phyloP scores from a whole-genome alignment of 768 basidiomycete species.

The Chalciporus chontae region DNA sequence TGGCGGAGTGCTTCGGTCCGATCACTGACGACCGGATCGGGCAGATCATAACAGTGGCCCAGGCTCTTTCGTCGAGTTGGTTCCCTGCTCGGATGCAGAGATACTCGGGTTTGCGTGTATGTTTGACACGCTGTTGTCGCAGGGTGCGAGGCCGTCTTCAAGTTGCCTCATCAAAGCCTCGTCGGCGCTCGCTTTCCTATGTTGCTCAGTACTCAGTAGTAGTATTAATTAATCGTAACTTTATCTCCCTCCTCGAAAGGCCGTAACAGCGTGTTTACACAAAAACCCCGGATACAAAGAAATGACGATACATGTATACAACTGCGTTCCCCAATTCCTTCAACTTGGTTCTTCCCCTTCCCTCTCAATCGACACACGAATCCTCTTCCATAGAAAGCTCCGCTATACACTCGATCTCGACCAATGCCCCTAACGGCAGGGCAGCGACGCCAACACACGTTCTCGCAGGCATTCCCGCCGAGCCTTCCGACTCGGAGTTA shows the following conservation, averaged over 20 bases:
- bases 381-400: conserved; percentile 23
- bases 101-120: background rate
- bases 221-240: too few species aligned
- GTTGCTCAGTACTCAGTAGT: too few species aligned
- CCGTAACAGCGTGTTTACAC: too few species aligned
- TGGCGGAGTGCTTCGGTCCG: conserved; percentile 25
- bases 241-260: too few species aligned
- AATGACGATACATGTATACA: too few species aligned
- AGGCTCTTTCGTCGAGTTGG: background rate
- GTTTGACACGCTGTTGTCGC: too few species aligned
- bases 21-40: conserved; percentile 8
- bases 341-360: too few species aligned
- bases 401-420: conserved; percentile 63
- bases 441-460: conserved; percentile 56
- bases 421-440: conserved; percentile 50
- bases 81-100: too few species aligned
- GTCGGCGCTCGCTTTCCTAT: background rate
- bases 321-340: too few species aligned
- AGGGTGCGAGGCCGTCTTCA: too few species aligned
- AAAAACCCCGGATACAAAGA: too few species aligned
- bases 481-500: conserved; percentile 13
- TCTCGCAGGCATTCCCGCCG: conserved; percentile 51
- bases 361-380: background rate
- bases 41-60: conserved; percentile 1
- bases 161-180: too few species aligned